Base-by-base conservation (phyloP, 2,329 filamentous ascomycete species). In the Fusarium sp. region DNA sequence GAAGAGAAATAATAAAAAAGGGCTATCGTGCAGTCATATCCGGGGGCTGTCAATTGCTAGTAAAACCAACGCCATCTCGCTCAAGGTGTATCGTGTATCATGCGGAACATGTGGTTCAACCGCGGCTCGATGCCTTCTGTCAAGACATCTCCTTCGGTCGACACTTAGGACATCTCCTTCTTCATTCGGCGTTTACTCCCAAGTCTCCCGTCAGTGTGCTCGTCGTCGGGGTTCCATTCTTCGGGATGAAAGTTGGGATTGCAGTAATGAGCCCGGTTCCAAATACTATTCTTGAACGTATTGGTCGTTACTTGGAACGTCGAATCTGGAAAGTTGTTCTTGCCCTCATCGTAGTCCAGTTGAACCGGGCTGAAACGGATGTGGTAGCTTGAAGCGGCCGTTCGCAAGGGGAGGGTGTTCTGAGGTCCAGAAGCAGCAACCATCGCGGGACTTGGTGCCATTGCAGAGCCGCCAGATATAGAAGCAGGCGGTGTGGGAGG, bases 271-370 rank as follows among this genome's bases (percentile, higher is more conserved):
- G 89, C 89, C 48, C 85, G 85, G 72, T 91, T 91, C 79, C 88
- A 90, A 58, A 91, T 87, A 55, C 86, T 89, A 70, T 91, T 90
- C 74, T 89, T 89, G 74, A 91, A 91, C 2, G 86, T 88, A 53
- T 82, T 85, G 4, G 87, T 90, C 56, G 83, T 83, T 5, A 81
- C 78, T 16, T 81, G 78, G 54, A 85, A 84, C 6, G 82, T 79
- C n/a, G 84, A 83, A 61, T 86, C 85, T 3, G 75, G 74, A n/a
- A 80, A 78, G 46, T 76, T 78, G 61, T 77, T 81, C 55, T 83
- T 84, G 24, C 80, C 79, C 61, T 85, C 86, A 61, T 85, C 85
- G 75, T 85, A 88, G 62, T 85, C 79, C 38, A 79, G 71, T 56
- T 82, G 80, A 46, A 81, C 75, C 13, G 76, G 84, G 73, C 84